Evolutionary conservation across 805 yeast genomes (phyloP).

Genomic region (Zygoascus flipseniorum): DNA sequence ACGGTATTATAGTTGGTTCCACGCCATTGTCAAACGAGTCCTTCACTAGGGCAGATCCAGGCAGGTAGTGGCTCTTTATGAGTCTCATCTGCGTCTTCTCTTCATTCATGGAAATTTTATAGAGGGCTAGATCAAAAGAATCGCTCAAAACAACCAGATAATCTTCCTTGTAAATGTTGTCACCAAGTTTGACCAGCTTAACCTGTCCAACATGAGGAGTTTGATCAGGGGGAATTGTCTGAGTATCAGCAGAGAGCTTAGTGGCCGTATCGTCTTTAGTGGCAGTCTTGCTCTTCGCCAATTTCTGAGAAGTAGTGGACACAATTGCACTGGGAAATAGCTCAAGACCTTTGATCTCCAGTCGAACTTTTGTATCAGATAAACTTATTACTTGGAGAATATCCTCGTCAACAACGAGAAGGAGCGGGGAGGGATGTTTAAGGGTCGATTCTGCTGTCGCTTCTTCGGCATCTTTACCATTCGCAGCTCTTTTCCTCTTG

Average conservation of each 20-base stretch:
- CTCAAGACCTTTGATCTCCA: neutral
- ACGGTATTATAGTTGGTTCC: slow-evolving; percentile 36
- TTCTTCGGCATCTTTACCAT: neutral
- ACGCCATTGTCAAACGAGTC: slow-evolving; percentile 17
- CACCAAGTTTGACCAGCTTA: slow-evolving; percentile 59
- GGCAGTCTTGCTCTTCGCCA: neutral
- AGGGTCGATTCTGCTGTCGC: neutral
- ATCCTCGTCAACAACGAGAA: neutral
- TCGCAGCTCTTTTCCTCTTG: slow-evolving; percentile 1
- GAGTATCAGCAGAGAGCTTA: neutral
- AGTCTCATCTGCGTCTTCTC: slow-evolving; percentile 31
- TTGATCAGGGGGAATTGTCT: neutral
- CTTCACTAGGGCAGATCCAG: slow-evolving; percentile 4
- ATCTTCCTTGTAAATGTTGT: slow-evolving; percentile 44
- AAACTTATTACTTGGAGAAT: neutral
- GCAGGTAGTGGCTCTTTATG: slow-evolving; percentile 36
- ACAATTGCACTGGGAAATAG: neutral
- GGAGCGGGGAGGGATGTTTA: neutral
- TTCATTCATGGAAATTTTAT: slow-evolving; percentile 47
- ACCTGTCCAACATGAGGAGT: neutral
- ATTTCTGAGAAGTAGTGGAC: neutral
- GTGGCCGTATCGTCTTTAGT: neutral
- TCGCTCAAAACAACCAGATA: slow-evolving; percentile 53
- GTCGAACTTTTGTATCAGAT: neutral
- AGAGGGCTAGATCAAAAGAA: slow-evolving; percentile 72